phyloP scores from a whole-genome alignment of 2,329 filamentous ascomycete species.

The Fusarium pininemorale region DNA sequence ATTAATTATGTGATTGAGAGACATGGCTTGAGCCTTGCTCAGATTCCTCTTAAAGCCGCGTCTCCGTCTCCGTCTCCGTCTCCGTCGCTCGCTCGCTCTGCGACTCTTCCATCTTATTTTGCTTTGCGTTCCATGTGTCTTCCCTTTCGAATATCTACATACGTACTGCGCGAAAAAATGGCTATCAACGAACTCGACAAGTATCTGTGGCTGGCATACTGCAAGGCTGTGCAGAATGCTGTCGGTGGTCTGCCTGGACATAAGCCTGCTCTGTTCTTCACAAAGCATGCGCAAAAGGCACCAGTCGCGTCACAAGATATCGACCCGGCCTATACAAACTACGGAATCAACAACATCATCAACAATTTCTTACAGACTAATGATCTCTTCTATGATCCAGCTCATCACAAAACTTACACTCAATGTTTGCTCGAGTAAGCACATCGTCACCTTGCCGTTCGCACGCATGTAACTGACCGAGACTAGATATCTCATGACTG shows the following conservation, averaged over 20 bases:
- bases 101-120: background rate
- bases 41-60: background rate
- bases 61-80: background rate
- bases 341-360: slow-evolving; percentile 26
- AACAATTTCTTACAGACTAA: slow-evolving; percentile 30
- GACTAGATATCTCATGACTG: slow-evolving; percentile 21
- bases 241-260: slow-evolving; percentile 32
- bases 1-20: background rate
- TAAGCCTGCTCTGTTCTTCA: slow-evolving; percentile 33
- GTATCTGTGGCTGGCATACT: slow-evolving; percentile 32
- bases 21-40: slow-evolving; percentile 2
- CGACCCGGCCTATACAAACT: slow-evolving; percentile 27
- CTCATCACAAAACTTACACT: slow-evolving; percentile 29
- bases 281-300: slow-evolving; percentile 33
- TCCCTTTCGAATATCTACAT: no score
- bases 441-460: fast-evolving
- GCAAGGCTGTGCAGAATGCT: slow-evolving; percentile 29
- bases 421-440: slow-evolving; percentile 29
- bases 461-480: background rate
- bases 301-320: slow-evolving; percentile 27
- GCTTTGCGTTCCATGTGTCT: background rate
- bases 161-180: slow-evolving; percentile 1
- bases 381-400: slow-evolving; percentile 29
- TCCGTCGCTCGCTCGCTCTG: background rate
- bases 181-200: slow-evolving; percentile 17